A percentile compares a stretch with the other conserved stretches of the same genome.
These are phyloP conservation scores for Penicillium lividum DNA, from an alignment of 495 filamentous ascomycete genomes.

Conservation along the genomic window DNA sequence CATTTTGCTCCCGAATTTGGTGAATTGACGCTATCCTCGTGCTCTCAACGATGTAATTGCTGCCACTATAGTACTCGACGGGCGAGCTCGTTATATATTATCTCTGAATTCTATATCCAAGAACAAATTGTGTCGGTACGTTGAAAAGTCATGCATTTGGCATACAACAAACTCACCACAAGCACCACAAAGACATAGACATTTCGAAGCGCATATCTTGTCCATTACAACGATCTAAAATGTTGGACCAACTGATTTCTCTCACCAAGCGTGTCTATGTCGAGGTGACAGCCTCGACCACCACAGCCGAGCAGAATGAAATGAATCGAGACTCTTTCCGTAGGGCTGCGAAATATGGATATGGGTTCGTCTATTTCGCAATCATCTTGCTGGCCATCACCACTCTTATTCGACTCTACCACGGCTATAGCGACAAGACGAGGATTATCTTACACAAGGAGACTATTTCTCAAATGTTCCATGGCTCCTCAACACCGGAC, in stretches of 20 bases:
- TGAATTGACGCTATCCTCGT: constrained; percentile 1
- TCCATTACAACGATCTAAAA: constrained; percentile 2
- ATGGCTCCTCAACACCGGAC: constrained; percentile 57
- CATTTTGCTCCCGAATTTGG: constrained; percentile 2
- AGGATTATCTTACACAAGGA: constrained; percentile 81
- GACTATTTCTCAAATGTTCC: constrained; percentile 55
- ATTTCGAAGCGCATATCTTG: not conserved
- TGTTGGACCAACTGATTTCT: constrained; percentile 25
- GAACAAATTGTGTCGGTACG: not conserved
- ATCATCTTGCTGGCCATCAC: constrained; percentile 67
- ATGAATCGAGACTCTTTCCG: constrained; percentile 76
- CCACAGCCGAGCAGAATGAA: constrained; percentile 69
- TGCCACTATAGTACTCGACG: constrained; percentile 11
- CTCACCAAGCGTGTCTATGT: constrained; percentile 76
- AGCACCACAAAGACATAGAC: not conserved
- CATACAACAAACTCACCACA: not conserved
- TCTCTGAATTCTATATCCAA: not conserved
- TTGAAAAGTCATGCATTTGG: not conserved
- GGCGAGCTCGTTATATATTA: not conserved
- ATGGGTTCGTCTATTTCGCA: constrained; percentile 85
- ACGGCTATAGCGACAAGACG: constrained; percentile 86
- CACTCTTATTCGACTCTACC: constrained; percentile 68
- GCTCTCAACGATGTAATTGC: constrained; percentile 12
- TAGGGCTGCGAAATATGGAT: constrained; percentile 80
- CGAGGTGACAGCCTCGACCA: constrained; percentile 66